Evolutionary conservation across 163 green algal species (phyloP).

Genomic region (Scenedesmus sp.): DNA sequence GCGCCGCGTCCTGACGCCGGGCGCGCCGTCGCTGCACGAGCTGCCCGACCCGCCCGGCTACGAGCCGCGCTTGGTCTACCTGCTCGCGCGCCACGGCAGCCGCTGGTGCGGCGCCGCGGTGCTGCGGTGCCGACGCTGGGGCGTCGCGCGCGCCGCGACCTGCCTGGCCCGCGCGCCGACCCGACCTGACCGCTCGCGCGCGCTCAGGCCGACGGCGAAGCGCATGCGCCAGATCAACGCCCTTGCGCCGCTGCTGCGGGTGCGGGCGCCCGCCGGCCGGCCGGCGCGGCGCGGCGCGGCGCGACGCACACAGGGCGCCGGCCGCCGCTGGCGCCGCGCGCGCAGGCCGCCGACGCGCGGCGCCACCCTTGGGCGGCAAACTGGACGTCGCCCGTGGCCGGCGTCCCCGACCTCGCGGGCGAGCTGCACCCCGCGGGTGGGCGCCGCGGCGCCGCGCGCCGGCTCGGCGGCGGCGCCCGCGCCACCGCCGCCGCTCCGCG

Average conservation of each 20-base stretch:
- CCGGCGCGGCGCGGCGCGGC: too few relatives aligned
- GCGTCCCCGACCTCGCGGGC: slow-evolving; percentile 41
- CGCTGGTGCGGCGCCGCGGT: slow-evolving; percentile 47
- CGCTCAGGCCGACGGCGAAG: slow-evolving; percentile 50
- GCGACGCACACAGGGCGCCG: too few relatives aligned
- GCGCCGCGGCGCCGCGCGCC: not conserved
- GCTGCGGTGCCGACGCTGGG: too few relatives aligned
- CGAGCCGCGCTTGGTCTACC: slow-evolving; percentile 46
- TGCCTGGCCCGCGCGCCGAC: too few relatives aligned
- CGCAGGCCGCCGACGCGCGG: too few relatives aligned
- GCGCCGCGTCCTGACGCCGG: slow-evolving; percentile 26
- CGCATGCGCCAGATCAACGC: slow-evolving; percentile 57
- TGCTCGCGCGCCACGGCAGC: slow-evolving; percentile 55
- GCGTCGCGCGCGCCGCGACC: too few relatives aligned
- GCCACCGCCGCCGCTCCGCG: too few relatives aligned
- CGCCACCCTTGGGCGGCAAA: slow-evolving; percentile 48
- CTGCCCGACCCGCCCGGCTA: slow-evolving; percentile 52
- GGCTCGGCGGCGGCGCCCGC: too few relatives aligned
- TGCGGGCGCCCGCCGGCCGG: too few relatives aligned
- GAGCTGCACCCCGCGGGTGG: slow-evolving; percentile 56
- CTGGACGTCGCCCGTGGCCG: slow-evolving; percentile 47
- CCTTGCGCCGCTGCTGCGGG: slow-evolving; percentile 19
- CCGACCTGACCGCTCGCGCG: too few relatives aligned
- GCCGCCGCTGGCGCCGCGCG: too few relatives aligned
- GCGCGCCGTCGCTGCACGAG: slow-evolving; percentile 43